Evolutionary conservation across 2,329 filamentous ascomycete genomes (phyloP), one percentile per base, ranked within the genome.

Genomic region (Polychaeton citri): DNA sequence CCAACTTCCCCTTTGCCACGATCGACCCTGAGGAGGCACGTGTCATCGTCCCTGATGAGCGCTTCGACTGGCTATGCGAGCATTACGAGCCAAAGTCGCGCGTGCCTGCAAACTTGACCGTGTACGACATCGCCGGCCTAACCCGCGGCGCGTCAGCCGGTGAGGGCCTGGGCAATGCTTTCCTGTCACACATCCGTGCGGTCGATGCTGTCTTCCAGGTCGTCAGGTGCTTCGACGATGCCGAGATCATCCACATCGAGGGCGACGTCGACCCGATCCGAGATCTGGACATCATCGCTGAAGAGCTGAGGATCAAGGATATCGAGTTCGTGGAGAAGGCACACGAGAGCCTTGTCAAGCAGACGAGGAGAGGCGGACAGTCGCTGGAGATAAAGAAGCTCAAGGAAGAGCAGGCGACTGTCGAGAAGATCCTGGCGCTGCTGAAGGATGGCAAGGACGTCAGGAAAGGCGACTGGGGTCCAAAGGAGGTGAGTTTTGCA

Each of bases 171-270:
- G 90, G 90, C 54, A 98, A 98, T 61, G 76, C 88, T 50, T 98
- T 98, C 76, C 70, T 98, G 67, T 96, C 90, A 24, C 90, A 98
- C 64, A 98, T 98, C 52, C 85, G 92, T 59, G 90, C 90, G 55
- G 45, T 60, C 47, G 38, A 67, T 54, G 43, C 59, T 45, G 45
- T 57, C 48, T 54, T 60, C 47, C 52, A 63, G 47, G 52, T 63
- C 36, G 53, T 61, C 18, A 55, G 59, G 45, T 55, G 55, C 51
- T 59, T 98, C 65, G 92, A 98, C 58, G 90, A 98, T 70, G 90
- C 88, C 41, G 90, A 98, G 66, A 98, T 98, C 54, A 96, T 95
- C 53, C 90, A 98, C 73, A 87, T 98, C 47, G 92, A 98, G 71
- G 92, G 90, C 59, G 90, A 98, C 54, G 92, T 98, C 52, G 83